These are phyloP conservation scores for Detonula confervacea DNA, from an alignment of 352 stramenopile genomes.

Conservation along the genomic window DNA sequence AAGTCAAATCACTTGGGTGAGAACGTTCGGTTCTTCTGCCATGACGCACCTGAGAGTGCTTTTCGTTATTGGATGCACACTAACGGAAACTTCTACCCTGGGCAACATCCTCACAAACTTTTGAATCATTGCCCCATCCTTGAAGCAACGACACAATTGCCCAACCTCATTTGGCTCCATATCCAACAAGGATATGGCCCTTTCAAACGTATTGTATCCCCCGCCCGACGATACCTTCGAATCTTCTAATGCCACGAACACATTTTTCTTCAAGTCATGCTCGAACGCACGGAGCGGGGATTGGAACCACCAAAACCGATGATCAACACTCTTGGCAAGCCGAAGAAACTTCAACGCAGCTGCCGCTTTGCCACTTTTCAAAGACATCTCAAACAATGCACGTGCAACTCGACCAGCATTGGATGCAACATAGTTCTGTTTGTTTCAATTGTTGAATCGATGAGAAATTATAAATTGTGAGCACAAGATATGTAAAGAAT, in stretches of 20 bases:
- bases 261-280: constrained; percentile 88
- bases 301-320: constrained; percentile 97
- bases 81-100: constrained; percentile 71
- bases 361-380: constrained; percentile 66
- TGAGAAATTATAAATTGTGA: too few relatives aligned
- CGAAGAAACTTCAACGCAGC: constrained; percentile 91
- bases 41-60: constrained; percentile 88
- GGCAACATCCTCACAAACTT: constrained; percentile 80
- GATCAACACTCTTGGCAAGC: constrained; percentile 97
- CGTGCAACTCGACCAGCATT: constrained; percentile 97
- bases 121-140: constrained; percentile 72
- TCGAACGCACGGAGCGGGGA: constrained; percentile 93
- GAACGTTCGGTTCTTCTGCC: neutral
- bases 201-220: constrained; percentile 72
- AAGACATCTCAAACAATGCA: constrained; percentile 98
- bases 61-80: constrained; percentile 94
- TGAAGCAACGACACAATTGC: constrained; percentile 71
- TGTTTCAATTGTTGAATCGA: too few relatives aligned
- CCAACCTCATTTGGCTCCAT: constrained; percentile 87
- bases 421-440: constrained; percentile 99
- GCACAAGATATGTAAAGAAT: too few relatives aligned
- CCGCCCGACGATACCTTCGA: constrained; percentile 69
- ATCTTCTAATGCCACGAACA: constrained; percentile 89
- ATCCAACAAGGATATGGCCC: constrained; percentile 85
- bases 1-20: constrained; percentile 24